Conservation (phyloP, 495 filamentous ascomycete species). For the Melanomma pulvis-pyrius region DNA sequence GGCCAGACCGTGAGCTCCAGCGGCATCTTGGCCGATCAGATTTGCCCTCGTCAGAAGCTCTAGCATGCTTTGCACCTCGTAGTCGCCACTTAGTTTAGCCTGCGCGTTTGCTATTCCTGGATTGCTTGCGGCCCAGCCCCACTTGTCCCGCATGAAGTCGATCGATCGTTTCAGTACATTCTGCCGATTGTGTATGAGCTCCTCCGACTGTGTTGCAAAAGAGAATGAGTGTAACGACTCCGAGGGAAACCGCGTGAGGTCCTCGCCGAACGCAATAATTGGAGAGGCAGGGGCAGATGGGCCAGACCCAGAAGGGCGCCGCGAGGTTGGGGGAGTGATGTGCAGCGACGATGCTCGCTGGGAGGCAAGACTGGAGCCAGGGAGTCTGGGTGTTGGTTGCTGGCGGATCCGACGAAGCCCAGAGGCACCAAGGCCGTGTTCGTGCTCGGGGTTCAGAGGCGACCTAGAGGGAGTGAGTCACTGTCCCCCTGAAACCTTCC, state of each 20-base stretch:
- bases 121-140: conserved; percentile 74
- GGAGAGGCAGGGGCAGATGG: conserved; percentile 67
- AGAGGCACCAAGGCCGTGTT: conserved; percentile 66
- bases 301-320: conserved; percentile 54
- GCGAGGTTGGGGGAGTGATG: conserved; percentile 50
- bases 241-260: conserved; percentile 86
- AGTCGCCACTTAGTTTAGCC: conserved; percentile 76
- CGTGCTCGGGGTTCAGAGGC: conserved; percentile 60
- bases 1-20: conserved; percentile 48
- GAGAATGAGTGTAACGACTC: conserved; percentile 99
- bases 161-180: conserved; percentile 92
- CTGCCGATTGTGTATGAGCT: conserved; percentile 84
- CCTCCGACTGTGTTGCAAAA: conserved; percentile 94
- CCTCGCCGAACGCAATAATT: conserved; percentile 72
- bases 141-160: conserved; percentile 94
- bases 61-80: conserved; percentile 87
- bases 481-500: not conserved
- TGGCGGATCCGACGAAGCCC: conserved; percentile 93
- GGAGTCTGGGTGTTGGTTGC: conserved; percentile 53
- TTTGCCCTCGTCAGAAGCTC: conserved; percentile 81
- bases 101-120: conserved; percentile 75
- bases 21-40: conserved; percentile 61
- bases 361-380: conserved; percentile 41
- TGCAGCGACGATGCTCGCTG: conserved; percentile 66
- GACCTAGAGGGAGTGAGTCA: conserved; percentile 47